Conservation (phyloP, 2,329 filamentous ascomycete species). For the Epichloe bromicola region DNA sequence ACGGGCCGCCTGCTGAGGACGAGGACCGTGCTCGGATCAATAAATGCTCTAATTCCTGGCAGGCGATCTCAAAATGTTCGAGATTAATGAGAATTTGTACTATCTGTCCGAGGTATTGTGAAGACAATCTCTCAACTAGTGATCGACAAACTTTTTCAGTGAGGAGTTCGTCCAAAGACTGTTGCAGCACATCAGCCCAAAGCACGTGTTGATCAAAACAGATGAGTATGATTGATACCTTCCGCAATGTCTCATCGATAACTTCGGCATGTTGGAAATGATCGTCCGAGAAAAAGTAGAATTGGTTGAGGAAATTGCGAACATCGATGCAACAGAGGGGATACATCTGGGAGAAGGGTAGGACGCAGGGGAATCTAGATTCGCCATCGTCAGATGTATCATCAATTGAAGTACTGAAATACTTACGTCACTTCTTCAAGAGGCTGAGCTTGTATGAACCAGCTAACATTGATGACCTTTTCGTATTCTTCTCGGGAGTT, state of each 20-base stretch:
- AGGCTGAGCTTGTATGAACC: slow-evolving; percentile 78
- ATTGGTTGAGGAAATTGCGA: slow-evolving; percentile 92
- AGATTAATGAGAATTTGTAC: slow-evolving; percentile 97
- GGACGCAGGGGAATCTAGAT: slow-evolving; percentile 76
- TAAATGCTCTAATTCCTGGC: slow-evolving; percentile 74
- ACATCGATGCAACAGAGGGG: slow-evolving; percentile 97
- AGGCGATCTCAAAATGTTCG: slow-evolving; percentile 92
- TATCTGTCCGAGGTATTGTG: slow-evolving; percentile 93
- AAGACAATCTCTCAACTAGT: slow-evolving; percentile 74
- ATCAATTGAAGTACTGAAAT: neutral
- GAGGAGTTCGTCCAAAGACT: slow-evolving; percentile 91
- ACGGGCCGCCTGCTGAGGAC: slow-evolving; percentile 64
- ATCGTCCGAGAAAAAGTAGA: slow-evolving; percentile 94
- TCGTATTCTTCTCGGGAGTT: slow-evolving; percentile 83
- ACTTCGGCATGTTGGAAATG: slow-evolving; percentile 83
- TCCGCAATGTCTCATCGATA: slow-evolving; percentile 82
- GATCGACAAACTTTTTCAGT: slow-evolving; percentile 84
- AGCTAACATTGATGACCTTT: slow-evolving; percentile 90
- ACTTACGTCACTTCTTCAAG: slow-evolving; percentile 61
- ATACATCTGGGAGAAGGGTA: slow-evolving; percentile 99
- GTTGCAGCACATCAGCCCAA: neutral
- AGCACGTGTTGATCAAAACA: neutral
- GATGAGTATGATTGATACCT: slow-evolving; percentile 30
- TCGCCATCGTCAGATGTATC: neutral
- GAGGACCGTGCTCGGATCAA: slow-evolving; percentile 76